A percentile compares a stretch with the other conserved stretches of the same genome.
These are phyloP conservation scores for Nepenthes gracilis DNA, from an alignment of 148 eudicot species.

Conservation along the genomic window DNA sequence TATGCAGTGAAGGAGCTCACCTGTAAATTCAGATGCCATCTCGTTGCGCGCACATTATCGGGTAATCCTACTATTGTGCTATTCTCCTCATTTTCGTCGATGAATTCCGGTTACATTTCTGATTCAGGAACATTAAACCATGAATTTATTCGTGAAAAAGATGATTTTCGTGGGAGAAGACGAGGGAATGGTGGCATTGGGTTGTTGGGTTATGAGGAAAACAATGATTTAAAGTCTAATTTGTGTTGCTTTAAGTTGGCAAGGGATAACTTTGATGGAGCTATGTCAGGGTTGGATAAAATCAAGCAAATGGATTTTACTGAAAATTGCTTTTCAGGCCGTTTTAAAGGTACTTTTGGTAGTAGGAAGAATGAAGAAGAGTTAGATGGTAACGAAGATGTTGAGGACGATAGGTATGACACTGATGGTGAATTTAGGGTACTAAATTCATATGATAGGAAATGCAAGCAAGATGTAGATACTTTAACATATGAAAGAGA, in stretches of 20 bases:
- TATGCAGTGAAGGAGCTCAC: too few relatives aligned
- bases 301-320: constrained; percentile 9
- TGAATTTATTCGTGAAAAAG: too few relatives aligned
- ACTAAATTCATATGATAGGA: constrained; percentile 5
- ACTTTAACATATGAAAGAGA: constrained; percentile 12
- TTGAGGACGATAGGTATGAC: neutral
- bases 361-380: constrained; percentile 8
- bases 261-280: constrained; percentile 6
- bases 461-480: constrained; percentile 5
- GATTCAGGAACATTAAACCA: too few relatives aligned
- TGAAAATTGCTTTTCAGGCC: constrained; percentile 6
- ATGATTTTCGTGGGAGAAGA: too few relatives aligned
- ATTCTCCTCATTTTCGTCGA: too few relatives aligned
- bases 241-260: constrained; percentile 2
- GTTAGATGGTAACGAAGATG: constrained; percentile 17
- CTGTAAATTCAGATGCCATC: too few relatives aligned
- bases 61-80: too few relatives aligned
- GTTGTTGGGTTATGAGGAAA: neutral
- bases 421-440: constrained; percentile 11
- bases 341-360: constrained; percentile 8
- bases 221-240: constrained; percentile 4
- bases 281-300: constrained; percentile 3
- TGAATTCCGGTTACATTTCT: too few relatives aligned
- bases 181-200: neutral
- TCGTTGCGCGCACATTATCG: too few relatives aligned